Percentiles rank a stretch among this genome's conserved stretches.
These are phyloP conservation scores for Trichoderma endophyticum DNA, from an alignment of 2,329 filamentous ascomycete species.

Conservation along the genomic window DNA sequence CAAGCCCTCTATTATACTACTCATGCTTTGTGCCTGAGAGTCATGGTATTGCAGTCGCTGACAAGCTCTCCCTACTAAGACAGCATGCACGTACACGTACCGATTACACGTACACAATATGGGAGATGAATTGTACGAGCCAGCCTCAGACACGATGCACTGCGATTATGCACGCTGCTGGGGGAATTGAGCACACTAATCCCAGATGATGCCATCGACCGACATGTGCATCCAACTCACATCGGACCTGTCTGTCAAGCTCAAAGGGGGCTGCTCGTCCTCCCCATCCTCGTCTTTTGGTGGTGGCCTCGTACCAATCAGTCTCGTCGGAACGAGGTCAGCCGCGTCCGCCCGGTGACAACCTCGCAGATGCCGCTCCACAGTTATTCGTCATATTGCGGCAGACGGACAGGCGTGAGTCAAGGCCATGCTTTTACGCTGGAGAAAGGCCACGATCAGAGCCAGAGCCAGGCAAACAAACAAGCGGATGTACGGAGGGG, in stretches of 20 bases:
- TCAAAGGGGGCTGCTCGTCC: background rate
- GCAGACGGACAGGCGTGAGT: background rate
- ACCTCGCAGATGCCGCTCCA: slow-evolving; percentile 18
- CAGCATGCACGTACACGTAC: background rate
- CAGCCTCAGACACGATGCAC: background rate
- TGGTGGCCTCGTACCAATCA: slow-evolving; percentile 12
- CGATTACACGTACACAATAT: no score
- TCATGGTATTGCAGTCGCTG: slow-evolving; percentile 1
- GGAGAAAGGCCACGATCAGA: background rate
- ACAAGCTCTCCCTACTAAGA: background rate
- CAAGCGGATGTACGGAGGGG: background rate
- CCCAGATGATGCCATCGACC: slow-evolving; percentile 12
- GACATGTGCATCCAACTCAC: slow-evolving; percentile 8
- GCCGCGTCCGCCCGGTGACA: slow-evolving; percentile 17
- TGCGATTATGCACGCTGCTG: background rate
- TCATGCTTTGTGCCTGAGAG: background rate
- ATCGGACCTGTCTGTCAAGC: background rate
- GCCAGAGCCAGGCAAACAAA: background rate
- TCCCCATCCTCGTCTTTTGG: background rate
- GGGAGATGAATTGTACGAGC: background rate
- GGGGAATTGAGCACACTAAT: background rate
- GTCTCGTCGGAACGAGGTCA: slow-evolving; percentile 3
- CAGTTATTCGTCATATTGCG: slow-evolving; percentile 3
- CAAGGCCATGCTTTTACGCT: background rate
- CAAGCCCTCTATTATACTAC: background rate